Conservation (phyloP, 177 flowering plant genomes). For the Vitis hybrid region DNA sequence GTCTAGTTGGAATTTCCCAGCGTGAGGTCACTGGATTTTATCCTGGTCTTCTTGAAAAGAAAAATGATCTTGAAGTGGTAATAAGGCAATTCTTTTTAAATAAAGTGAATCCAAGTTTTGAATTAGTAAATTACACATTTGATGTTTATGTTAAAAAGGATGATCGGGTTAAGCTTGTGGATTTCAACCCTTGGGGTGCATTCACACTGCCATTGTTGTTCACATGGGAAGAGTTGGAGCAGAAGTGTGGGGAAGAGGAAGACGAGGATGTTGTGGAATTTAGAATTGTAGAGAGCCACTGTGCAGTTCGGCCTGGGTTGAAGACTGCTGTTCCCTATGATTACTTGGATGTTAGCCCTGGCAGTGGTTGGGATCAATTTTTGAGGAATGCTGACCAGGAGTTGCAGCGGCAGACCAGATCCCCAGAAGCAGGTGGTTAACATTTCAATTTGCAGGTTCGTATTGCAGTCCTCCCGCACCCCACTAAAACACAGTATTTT, state of each 20-base stretch:
- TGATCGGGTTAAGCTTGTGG: conserved; percentile 67
- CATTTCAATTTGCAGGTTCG: not conserved
- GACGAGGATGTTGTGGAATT: conserved; percentile 37
- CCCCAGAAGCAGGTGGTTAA: conserved; percentile 43
- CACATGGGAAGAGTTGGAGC: conserved; percentile 82
- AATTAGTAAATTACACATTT: conserved; percentile 64
- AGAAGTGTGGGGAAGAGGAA: conserved; percentile 18
- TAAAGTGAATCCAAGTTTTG: conserved; percentile 49
- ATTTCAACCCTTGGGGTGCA: conserved; percentile 87
- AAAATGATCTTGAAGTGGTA: conserved; percentile 29
- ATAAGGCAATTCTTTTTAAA: conserved; percentile 48
- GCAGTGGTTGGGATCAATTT: conserved; percentile 97
- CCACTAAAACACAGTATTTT: too few relatives aligned
- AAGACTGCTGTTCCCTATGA: conserved; percentile 96
- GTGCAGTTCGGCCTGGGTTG: conserved; percentile 80
- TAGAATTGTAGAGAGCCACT: conserved; percentile 72
- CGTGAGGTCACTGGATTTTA: conserved; percentile 87
- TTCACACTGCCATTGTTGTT: conserved; percentile 77
- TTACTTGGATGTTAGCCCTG: conserved; percentile 76
- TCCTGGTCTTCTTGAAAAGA: conserved; percentile 58
- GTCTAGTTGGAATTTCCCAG: conserved; percentile 75
- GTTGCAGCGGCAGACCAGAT: conserved; percentile 38
- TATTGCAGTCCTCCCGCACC: too few relatives aligned
- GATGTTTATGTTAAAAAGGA: conserved; percentile 75
- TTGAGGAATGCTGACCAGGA: conserved; percentile 69